Base-by-base conservation (phyloP, 768 basidiomycete species). In the Mycena latifolia region DNA sequence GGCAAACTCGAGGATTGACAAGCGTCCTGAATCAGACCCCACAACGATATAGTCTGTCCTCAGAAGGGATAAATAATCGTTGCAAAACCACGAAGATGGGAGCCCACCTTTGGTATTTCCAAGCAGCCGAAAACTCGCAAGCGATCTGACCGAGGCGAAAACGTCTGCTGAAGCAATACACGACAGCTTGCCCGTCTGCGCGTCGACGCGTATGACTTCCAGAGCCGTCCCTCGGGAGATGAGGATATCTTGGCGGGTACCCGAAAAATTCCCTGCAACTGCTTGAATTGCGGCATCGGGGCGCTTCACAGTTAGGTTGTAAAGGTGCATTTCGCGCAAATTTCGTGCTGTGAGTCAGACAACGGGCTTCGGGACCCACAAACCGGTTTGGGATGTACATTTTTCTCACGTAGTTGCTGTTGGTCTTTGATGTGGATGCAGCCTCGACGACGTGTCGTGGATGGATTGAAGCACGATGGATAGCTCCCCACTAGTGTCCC, bases 1-100 rank as follows among this genome's bases (percentile, higher is more conserved):
- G 74, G 97, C 94, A 82, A 96, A 99, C 79, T 99, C 97, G 61
- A 99, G 84, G 73, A 99, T 97, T 52, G 96, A 82, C 51, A 98
- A 91, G 57, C 96, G 89, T 20, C 98, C 97, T 20, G 97, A 97
- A 81, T 99, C 98, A 20, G 96, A 98, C 55, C 95, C 94, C 84
- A 98, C 84, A 77, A 98, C 94, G 63, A 94, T 91, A 80, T 97
- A 98, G 82, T 99, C 97, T 99, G 81, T 84, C 83, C 84, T 77
- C 73, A 76, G 70, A 63, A 69, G 62, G 70, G 77, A 73, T 84
- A 85, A 77, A 75, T 72, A 66, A 74, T 43, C 12, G 22, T 39
- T 18, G 66, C 74, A 71, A 72, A 52, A 72, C 72, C 72, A 59
- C 56, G 62, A 67, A 87, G 78, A 35, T 14, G 33, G 33, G 33